A percentile compares a stretch with the other conserved stretches of the same genome.
These are phyloP conservation scores for Camelina hispida DNA, from an alignment of 345 rosid species.

Conservation along the genomic window DNA sequence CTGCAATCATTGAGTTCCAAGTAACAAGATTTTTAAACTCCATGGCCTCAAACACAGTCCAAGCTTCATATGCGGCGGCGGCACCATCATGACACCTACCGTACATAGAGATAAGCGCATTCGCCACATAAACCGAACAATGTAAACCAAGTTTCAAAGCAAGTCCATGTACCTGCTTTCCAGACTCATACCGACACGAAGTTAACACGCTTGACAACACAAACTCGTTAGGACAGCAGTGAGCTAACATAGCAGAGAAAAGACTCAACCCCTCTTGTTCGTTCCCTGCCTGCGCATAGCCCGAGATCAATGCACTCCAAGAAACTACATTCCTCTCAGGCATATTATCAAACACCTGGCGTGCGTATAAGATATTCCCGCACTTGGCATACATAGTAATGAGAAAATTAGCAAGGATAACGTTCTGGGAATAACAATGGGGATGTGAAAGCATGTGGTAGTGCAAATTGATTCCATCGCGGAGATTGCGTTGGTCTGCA, in stretches of 20 bases:
- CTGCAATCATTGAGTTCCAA: constrained; percentile 88
- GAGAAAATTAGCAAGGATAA: constrained; percentile 66
- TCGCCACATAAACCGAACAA: constrained; percentile 60
- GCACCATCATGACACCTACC: constrained; percentile 44
- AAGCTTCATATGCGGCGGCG: constrained; percentile 54
- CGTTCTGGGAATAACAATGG: constrained; percentile 15
- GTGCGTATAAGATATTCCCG: constrained; percentile 60
- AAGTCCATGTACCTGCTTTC: constrained; percentile 74
- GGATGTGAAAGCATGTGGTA: constrained; percentile 53
- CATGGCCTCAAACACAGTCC: constrained; percentile 63
- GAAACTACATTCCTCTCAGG: constrained; percentile 69
- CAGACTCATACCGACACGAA: constrained; percentile 55
- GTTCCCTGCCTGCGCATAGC: constrained; percentile 63
- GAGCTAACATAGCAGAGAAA: constrained; percentile 62
- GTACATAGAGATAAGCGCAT: constrained; percentile 78
- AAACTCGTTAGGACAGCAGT: constrained; percentile 73
- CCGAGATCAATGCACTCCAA: constrained; percentile 79
- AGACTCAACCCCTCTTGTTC: constrained; percentile 52
- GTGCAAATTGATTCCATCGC: constrained; percentile 62
- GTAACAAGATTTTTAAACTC: constrained; percentile 56
- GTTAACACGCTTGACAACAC: constrained; percentile 69
- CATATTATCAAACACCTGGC: constrained; percentile 71
- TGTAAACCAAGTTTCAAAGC: constrained; percentile 65
- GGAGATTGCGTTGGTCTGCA: constrained; percentile 58
- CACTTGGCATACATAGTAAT: constrained; percentile 66